Base-by-base conservation (phyloP, 108 stramenopile genomes). In the Nitzschia inconspicua region DNA sequence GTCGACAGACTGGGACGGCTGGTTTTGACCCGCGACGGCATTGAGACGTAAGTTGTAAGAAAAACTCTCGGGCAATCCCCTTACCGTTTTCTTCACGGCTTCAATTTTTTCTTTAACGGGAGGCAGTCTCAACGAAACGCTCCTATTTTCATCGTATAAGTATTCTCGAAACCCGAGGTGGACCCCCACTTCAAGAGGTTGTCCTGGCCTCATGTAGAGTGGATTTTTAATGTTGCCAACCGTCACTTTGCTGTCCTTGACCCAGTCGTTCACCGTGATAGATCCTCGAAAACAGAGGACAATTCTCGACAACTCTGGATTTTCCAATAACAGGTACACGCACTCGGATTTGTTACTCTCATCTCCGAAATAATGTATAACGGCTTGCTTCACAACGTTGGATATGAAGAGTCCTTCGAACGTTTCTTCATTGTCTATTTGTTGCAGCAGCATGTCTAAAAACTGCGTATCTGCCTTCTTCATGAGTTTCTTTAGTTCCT, bases 121-220 rank as follows among this genome's bases (percentile, higher is more conserved):
- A 44, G 22, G n/a, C n/a, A n/a, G n/a, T n/a, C n/a, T n/a, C n/a
- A n/a, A n/a, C n/a, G n/a, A n/a, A n/a, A 46, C 0, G 6, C 24
- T 25, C 23, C 30, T 32, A 22, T 22, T 28, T 24, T 56, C n/a
- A 7, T 66, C 60, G 35, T 81, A 75, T 1, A 87, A 54, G 70
- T 87, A 87, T 36, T 84, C 76, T 58, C 78, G 72, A 54, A 89
- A 86, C 25, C 85, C 85, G 39, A 69, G 53, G 47, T 89, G 85
- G 16, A 89, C 49, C 4, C 74, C 68, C 34, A 84, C 72, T 8
- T 27, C 58, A 29, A 19, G 28, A 7, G 59, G 51, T 48, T 60
- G 60, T n/a, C 30, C 60, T 29, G 48, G 26, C 19, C n/a, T 30
- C 25, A 36, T 28, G 4, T 25, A 36, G 6, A 75, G 65, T 18